Evolutionary conservation across 495 filamentous ascomycete genomes (phyloP), one percentile per base, ranked within the genome.

Genomic region (Cairneyella variabilis): DNA sequence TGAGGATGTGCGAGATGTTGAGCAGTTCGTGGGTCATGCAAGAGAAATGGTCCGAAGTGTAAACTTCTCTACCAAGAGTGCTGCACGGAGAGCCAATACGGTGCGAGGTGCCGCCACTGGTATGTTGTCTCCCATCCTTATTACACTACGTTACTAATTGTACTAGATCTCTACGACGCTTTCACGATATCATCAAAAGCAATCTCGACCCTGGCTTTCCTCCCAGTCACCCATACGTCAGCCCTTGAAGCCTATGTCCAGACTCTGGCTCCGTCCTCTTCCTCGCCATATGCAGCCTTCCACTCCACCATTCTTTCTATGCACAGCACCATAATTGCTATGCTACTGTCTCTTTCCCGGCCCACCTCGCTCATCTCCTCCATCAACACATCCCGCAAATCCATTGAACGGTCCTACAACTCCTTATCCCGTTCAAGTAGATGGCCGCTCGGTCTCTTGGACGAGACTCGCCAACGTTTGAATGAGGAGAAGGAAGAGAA

Each of bases 21-120:
- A 97, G 61, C 83, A 91, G 61, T 97, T 97, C 66, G 82, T 96
- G 42, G 82, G 83, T 40, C 86, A 95, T 62, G 92, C 93, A 2
- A 79, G 90, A 55, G 91, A 96, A 41, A 89, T 89, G 64, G 85
- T 97, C 48, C 83, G 89, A 34, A 83, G 84, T 56, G 80, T 96
- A 56, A 88, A 92, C 60, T 83, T 82, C 59, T 85, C 89, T 55
- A 91, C 88, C 2, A 86, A 84, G 61, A 89, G 81, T 52, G 79
- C 93, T 48, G 84, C 91, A 34, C 82, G 93, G 23, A 74, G 85
- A 51, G 76, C 80, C 10, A 88, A 82, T 59, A 71, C 71, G 34
- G 62, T 85, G 22, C 74, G 76, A n/a, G 75, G 77, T 49, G 74
- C 69, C 26, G 60, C 69, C n/a, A 70, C 70, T 20, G 83, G 84